These are phyloP conservation scores for Apiotrichum montevideense DNA, from an alignment of 1,284 basidiomycete species.

Conservation along the genomic window DNA sequence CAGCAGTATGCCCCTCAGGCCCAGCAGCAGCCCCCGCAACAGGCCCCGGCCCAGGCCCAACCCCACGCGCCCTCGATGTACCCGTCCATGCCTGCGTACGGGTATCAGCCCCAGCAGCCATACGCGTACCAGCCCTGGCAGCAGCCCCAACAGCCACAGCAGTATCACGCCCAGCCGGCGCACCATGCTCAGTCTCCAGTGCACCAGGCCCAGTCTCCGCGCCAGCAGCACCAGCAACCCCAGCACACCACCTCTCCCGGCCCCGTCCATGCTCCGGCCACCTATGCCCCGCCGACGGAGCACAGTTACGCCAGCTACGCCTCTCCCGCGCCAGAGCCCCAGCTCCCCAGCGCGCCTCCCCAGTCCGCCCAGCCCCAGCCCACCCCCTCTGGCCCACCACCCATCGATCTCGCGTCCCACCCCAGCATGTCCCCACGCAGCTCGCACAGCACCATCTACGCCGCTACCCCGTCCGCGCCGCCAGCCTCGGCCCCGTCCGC, in stretches of 20 bases:
- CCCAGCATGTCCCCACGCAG: conserved; percentile 19
- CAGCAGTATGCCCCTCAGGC: too few relatives aligned
- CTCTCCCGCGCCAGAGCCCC: neutral
- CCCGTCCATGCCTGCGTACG: conserved; percentile 8
- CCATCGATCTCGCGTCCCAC: conserved; percentile 26
- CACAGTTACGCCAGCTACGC: neutral
- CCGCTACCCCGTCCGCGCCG: conserved; percentile 35
- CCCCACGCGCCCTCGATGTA: conserved; percentile 3
- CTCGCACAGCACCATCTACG: conserved; percentile 2
- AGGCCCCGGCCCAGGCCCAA: neutral
- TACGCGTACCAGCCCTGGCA: conserved; percentile 22
- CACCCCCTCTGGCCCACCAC: conserved; percentile 18
- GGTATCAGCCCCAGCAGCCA: conserved; percentile 8
- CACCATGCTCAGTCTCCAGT: too few relatives aligned
- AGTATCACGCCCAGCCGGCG: neutral
- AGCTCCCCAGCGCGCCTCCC: conserved; percentile 4
- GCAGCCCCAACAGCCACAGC: conserved; percentile 9
- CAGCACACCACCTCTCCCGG: neutral
- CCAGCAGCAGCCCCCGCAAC: neutral
- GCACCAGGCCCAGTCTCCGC: too few relatives aligned
- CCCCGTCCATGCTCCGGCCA: too few relatives aligned
- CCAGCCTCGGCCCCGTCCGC: conserved; percentile 2
- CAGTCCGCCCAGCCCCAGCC: neutral
- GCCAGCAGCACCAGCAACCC: too few relatives aligned
- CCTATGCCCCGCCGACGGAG: neutral